phyloP scores from a whole-genome alignment of 192 early-diverging fungal genomes.

The Rhizophagus clarus region DNA sequence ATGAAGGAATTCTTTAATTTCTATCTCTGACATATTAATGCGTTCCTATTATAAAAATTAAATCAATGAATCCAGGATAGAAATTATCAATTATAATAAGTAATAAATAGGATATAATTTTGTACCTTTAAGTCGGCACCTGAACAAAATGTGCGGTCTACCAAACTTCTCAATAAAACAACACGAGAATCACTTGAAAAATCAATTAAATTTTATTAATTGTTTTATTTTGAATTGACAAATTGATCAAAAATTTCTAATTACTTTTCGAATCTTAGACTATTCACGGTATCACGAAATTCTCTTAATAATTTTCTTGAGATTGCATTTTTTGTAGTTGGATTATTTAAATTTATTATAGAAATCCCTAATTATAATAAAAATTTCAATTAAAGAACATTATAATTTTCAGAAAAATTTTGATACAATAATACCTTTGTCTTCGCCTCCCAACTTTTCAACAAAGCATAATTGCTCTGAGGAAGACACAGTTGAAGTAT shows the following conservation, averaged over 20 bases:
- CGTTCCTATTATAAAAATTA: constrained; percentile 62
- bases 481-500: not conserved
- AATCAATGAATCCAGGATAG: not conserved
- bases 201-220: not conserved
- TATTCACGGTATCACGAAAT: constrained; percentile 66
- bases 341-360: constrained; percentile 81
- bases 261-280: constrained; percentile 66
- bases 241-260: constrained; percentile 1
- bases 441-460: constrained; percentile 18
- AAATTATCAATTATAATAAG: not conserved
- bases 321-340: constrained; percentile 87
- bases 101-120: not conserved
- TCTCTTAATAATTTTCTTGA: constrained; percentile 73
- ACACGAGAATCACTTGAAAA: constrained; percentile 66
- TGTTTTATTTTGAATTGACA: not conserved
- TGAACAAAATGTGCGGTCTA: constrained; percentile 87
- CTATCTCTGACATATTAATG: constrained; percentile 68
- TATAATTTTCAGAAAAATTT: not conserved
- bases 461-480: constrained; percentile 12
- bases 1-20: constrained; percentile 85
- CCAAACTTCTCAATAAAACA: constrained; percentile 77
- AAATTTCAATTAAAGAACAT: not conserved
- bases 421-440: constrained; percentile 14
- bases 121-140: constrained; percentile 92
- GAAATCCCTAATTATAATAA: constrained; percentile 66